Evolutionary conservation across 768 basidiomycete species (phyloP).

Genomic region (Krasilnikovozyma curviuscula): DNA sequence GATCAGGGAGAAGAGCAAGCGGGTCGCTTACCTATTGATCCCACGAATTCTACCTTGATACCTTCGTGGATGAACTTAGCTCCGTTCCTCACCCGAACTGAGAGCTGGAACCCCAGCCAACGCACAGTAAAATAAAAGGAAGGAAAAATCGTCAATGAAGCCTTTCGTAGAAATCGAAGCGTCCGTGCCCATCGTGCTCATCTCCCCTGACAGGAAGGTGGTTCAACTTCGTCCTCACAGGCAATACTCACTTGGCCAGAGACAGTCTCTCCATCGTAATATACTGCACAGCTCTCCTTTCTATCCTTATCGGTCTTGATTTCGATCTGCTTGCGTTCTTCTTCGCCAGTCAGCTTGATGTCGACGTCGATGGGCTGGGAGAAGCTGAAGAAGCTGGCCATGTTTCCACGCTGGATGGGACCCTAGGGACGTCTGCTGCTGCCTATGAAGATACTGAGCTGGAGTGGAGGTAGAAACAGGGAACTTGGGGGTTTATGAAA

Average conservation of each 20-base stretch:
- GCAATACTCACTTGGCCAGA: slow-evolving; percentile 46
- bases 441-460: too few species aligned
- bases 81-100: slow-evolving; percentile 76
- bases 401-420: too few species aligned
- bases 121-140: neutral
- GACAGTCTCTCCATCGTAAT: slow-evolving; percentile 89
- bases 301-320: slow-evolving; percentile 78
- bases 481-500: too few species aligned
- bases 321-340: slow-evolving; percentile 70
- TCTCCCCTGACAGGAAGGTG: too few species aligned
- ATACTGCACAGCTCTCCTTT: slow-evolving; percentile 63
- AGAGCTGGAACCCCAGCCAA: slow-evolving; percentile 35
- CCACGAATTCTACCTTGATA: slow-evolving; percentile 92
- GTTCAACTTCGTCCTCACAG: neutral
- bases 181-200: too few species aligned
- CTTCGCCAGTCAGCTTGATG: slow-evolving; percentile 69
- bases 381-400: slow-evolving; percentile 77
- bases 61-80: slow-evolving; percentile 90
- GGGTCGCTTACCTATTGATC: slow-evolving; percentile 58
- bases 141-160: neutral
- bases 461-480: too few species aligned
- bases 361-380: slow-evolving; percentile 71
- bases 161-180: too few species aligned
- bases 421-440: too few species aligned
- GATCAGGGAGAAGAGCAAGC: neutral